Conservation (phyloP, 495 filamentous ascomycete genomes). For the Baudoinia panamericana region DNA sequence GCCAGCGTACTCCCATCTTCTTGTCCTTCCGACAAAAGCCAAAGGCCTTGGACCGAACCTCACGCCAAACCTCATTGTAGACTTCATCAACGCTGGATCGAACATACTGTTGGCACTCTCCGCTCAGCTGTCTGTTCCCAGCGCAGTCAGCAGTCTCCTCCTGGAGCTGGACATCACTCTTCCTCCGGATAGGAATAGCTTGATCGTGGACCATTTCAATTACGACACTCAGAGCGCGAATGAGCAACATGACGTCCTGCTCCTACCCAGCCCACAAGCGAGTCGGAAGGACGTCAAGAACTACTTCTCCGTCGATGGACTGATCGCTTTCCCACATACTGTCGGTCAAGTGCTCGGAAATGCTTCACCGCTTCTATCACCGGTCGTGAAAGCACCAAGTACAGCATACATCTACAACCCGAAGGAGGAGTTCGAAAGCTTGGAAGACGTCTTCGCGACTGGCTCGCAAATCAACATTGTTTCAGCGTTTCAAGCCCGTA, state of each 20-base stretch:
- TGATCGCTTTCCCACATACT: conserved; percentile 68
- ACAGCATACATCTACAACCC: conserved; percentile 92
- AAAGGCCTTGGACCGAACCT: conserved; percentile 85
- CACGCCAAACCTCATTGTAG: conserved; percentile 71
- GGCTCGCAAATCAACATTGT: conserved; percentile 73
- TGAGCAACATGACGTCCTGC: conserved; percentile 79
- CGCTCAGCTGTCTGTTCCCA: conserved; percentile 56
- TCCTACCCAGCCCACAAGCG: conserved; percentile 48
- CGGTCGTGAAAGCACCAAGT: conserved; percentile 64
- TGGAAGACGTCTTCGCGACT: conserved; percentile 72
- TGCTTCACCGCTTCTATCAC: conserved; percentile 56
- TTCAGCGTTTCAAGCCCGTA: conserved; percentile 75
- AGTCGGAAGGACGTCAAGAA: conserved; percentile 58
- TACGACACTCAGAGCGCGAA: conserved; percentile 63
- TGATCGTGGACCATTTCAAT: conserved; percentile 91
- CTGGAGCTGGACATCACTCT: conserved; percentile 85
- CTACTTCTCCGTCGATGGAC: conserved; percentile 57
- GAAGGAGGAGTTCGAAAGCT: conserved; percentile 62
- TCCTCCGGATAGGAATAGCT: conserved; percentile 64
- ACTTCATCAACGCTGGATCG: conserved; percentile 82
- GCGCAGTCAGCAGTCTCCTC: conserved; percentile 69
- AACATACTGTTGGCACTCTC: conserved; percentile 88
- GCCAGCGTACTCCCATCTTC: conserved; percentile 74
- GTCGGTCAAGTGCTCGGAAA: conserved; percentile 71
- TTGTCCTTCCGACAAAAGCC: conserved; percentile 74